phyloP scores from a whole-genome alignment of 352 stramenopile species.

The Phytopythium chamaehyphon region DNA sequence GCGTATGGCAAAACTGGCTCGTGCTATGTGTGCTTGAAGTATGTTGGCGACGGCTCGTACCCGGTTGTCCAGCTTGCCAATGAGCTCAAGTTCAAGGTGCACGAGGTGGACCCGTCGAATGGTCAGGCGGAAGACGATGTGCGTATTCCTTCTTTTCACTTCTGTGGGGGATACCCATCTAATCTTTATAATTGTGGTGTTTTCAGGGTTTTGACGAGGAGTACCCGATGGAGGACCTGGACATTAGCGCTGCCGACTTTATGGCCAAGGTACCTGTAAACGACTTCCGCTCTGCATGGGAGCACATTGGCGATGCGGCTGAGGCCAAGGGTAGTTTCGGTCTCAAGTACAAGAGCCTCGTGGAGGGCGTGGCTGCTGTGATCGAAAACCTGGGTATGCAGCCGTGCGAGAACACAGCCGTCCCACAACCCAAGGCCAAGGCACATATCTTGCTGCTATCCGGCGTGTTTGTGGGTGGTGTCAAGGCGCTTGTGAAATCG shows the following conservation, averaged over 20 bases:
- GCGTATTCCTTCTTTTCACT: conserved; percentile 7
- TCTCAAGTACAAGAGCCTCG: conserved; percentile 96
- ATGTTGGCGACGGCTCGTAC: conserved; percentile 71
- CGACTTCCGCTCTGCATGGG: conserved; percentile 97
- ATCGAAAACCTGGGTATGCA: conserved; percentile 98
- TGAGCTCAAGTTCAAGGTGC: conserved; percentile 95
- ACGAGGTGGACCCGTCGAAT: conserved; percentile 94
- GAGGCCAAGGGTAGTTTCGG: conserved; percentile 97
- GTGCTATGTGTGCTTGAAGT: conserved; percentile 93
- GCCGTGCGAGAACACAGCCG: conserved; percentile 93
- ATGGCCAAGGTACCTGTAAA: conserved; percentile 96
- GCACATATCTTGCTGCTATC: conserved; percentile 96
- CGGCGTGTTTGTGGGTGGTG: conserved; percentile 94
- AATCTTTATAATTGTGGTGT: conserved; percentile 5
- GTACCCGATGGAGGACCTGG: conserved; percentile 97
- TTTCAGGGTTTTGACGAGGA: conserved; percentile 95
- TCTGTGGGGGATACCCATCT: conserved; percentile 6
- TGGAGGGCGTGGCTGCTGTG: conserved; percentile 93
- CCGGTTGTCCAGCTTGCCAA: conserved; percentile 90
- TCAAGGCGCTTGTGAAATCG: conserved; percentile 94
- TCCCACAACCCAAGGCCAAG: conserved; percentile 86
- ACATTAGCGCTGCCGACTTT: conserved; percentile 94
- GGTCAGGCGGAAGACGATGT: conserved; percentile 85
- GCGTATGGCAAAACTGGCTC: conserved; percentile 93
- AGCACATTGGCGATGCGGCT: conserved; percentile 90